Percentiles rank a stretch among this genome's conserved stretches.
Conservation (phyloP, 202 grass and related monocot genomes). For the Cymbopogon flexuosus region DNA sequence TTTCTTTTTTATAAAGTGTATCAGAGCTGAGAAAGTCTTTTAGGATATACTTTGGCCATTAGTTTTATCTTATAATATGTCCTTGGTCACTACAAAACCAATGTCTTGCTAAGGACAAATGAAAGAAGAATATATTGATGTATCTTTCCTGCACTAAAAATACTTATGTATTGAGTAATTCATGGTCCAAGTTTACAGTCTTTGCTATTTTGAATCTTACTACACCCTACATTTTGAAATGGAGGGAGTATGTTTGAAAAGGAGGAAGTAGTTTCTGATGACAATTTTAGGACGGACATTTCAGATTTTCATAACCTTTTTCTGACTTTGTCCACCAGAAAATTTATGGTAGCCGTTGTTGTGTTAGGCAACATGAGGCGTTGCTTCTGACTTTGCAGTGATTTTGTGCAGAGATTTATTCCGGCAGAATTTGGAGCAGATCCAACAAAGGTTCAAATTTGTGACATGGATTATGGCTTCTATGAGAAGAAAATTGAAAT, state of each 20-base stretch:
- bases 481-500: conserved; percentile 76
- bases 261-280: background rate
- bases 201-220: background rate
- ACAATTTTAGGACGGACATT: background rate
- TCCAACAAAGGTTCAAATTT: conserved; percentile 71
- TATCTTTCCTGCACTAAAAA: background rate
- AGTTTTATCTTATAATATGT: background rate
- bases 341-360: background rate
- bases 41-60: background rate
- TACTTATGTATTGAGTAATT: background rate
- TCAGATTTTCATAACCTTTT: background rate
- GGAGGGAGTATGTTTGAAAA: background rate
- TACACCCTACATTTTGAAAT: background rate
- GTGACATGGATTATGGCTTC: conserved; percentile 70
- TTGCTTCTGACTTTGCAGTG: conserved; percentile 25
- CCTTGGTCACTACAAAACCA: background rate
- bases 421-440: conserved; percentile 84
- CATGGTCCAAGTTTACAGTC: background rate
- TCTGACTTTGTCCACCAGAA: background rate
- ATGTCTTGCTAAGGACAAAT: background rate
- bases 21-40: background rate
- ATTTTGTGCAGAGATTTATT: conserved; percentile 71
- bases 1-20: background rate
- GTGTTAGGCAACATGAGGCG: background rate
- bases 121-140: background rate